Percentiles rank a stretch among this genome's conserved stretches.
These are phyloP conservation scores for Trametopsis cervina DNA, from an alignment of 768 basidiomycete genomes.

Conservation along the genomic window DNA sequence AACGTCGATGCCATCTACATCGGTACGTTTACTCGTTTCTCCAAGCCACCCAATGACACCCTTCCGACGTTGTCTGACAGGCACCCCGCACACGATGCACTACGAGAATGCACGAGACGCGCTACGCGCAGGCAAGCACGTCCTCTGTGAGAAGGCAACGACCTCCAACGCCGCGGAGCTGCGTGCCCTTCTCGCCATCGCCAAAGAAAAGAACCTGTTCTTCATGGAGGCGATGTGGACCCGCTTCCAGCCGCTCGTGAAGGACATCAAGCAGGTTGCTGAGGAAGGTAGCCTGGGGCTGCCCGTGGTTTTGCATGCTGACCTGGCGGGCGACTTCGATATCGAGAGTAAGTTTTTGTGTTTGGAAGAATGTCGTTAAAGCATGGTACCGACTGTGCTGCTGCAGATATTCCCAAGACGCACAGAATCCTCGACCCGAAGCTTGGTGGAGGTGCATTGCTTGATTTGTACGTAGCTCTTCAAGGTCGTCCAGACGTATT, in stretches of 20 bases:
- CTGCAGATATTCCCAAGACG: slow-evolving; percentile 53
- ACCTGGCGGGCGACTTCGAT: slow-evolving; percentile 66
- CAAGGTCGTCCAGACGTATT: background rate
- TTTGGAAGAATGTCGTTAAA: no score
- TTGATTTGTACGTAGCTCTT: slow-evolving; percentile 61
- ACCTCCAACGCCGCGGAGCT: slow-evolving; percentile 74
- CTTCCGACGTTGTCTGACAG: no score
- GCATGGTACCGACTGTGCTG: no score
- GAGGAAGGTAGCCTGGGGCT: slow-evolving; percentile 60
- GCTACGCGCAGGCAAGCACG: slow-evolving; percentile 74
- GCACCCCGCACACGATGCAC: slow-evolving; percentile 83
- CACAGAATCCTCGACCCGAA: slow-evolving; percentile 74
- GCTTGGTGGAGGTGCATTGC: slow-evolving; percentile 76
- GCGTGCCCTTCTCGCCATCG: slow-evolving; percentile 62
- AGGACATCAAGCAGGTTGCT: slow-evolving; percentile 57
- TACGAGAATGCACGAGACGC: slow-evolving; percentile 71
- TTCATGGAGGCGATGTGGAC: slow-evolving; percentile 95
- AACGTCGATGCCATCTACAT: slow-evolving; percentile 76
- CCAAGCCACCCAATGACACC: no score
- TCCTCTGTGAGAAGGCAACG: slow-evolving; percentile 86
- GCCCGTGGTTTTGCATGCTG: slow-evolving; percentile 64
- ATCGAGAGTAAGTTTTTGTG: slow-evolving; percentile 57
- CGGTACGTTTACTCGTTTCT: slow-evolving; percentile 38
- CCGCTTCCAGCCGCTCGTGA: slow-evolving; percentile 64
- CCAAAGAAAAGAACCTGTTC: slow-evolving; percentile 75